Percentiles rank a stretch among this genome's conserved stretches.
phyloP scores from a whole-genome alignment of 73 alveolate species.

The Blepharisma stoltei region DNA sequence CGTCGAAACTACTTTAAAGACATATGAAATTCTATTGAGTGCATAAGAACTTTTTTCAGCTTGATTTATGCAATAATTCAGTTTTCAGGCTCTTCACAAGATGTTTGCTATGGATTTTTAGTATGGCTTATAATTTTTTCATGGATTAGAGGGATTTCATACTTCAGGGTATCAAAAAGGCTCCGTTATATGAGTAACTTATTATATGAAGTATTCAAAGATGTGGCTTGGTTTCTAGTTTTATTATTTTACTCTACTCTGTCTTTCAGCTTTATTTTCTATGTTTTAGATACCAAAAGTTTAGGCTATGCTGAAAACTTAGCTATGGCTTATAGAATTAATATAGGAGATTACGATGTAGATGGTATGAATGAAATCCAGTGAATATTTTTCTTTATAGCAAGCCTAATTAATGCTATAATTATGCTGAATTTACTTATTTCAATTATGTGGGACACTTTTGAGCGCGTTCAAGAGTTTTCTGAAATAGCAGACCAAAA shows the following conservation, averaged over 20 bases:
- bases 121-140: not conserved
- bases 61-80: not conserved
- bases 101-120: not conserved
- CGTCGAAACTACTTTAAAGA: slow-evolving; percentile 9
- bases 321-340: slow-evolving; percentile 31
- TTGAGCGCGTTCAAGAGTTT: slow-evolving; percentile 26
- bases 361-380: slow-evolving; percentile 23
- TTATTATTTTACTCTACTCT: slow-evolving; percentile 19
- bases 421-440: slow-evolving; percentile 36
- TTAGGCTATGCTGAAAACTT: not conserved
- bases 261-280: not conserved
- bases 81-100: not conserved
- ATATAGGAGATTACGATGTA: slow-evolving; percentile 40
- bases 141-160: slow-evolving; percentile 28
- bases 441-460: slow-evolving; percentile 49
- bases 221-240: not conserved
- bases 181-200: not conserved
- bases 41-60: not conserved
- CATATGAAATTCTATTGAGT: not conserved
- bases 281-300: not conserved
- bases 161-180: not conserved
- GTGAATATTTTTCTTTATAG: slow-evolving; percentile 43
- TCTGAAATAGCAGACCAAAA: slow-evolving; percentile 38
- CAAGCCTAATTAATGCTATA: slow-evolving; percentile 34
- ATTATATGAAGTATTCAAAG: not conserved